phyloP scores from a whole-genome alignment of 495 filamentous ascomycete genomes.

The Daldinia decipiens region DNA sequence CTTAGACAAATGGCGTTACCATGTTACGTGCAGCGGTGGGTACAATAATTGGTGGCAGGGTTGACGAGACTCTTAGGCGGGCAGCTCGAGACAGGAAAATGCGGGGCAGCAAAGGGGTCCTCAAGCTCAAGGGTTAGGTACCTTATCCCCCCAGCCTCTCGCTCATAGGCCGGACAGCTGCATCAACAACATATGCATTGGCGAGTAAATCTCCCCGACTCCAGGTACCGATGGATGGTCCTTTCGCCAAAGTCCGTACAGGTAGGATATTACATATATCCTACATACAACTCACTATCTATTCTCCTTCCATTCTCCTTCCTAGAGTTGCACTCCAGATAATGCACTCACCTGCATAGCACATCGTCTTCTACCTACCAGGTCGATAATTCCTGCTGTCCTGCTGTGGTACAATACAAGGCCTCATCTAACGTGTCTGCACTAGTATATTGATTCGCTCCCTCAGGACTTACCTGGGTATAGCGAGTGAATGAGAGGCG shows the following conservation, averaged over 20 bases:
- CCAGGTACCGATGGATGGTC: slow-evolving; percentile 37
- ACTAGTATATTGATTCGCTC: slow-evolving; percentile 28
- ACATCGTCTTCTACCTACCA: slow-evolving; percentile 38
- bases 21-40: slow-evolving; percentile 31
- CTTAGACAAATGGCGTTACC: slow-evolving; percentile 43
- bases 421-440: slow-evolving; percentile 31
- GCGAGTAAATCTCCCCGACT: slow-evolving; percentile 32
- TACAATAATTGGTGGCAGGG: slow-evolving; percentile 33
- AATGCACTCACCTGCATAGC: slow-evolving; percentile 44
- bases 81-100: slow-evolving; percentile 40
- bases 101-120: slow-evolving; percentile 41
- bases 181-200: slow-evolving; percentile 41
- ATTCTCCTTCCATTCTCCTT: slow-evolving; percentile 24
- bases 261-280: slow-evolving; percentile 23
- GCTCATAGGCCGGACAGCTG: slow-evolving; percentile 23
- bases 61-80: slow-evolving; percentile 24
- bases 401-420: slow-evolving; percentile 33
- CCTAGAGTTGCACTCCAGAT: slow-evolving; percentile 35
- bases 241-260: slow-evolving; percentile 21
- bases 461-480: slow-evolving; percentile 36
- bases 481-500: slow-evolving; percentile 21
- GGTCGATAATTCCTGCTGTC: slow-evolving; percentile 39
- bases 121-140: slow-evolving; percentile 13
- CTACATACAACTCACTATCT: slow-evolving; percentile 36
- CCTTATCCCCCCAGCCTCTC: slow-evolving; percentile 35